phyloP scores from a whole-genome alignment of 805 yeast species.

The Wickerhamomyces ciferrii region DNA sequence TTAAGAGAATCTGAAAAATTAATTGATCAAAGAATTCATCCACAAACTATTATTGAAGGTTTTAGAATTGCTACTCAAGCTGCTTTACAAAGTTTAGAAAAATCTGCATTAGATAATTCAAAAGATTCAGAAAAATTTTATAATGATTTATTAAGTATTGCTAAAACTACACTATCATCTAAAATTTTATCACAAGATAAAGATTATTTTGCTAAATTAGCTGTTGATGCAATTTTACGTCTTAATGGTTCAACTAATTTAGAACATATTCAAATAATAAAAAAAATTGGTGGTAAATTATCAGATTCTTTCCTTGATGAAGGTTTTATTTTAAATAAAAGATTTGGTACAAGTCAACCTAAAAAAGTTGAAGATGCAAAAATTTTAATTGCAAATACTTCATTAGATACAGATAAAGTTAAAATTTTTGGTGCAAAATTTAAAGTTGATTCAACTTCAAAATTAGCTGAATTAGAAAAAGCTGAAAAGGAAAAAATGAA shows the following conservation, averaged over 20 bases:
- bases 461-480: slow-evolving; percentile 86
- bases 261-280: slow-evolving; percentile 90
- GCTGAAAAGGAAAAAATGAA: slow-evolving; percentile 95
- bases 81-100: slow-evolving; percentile 78
- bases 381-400: slow-evolving; percentile 90
- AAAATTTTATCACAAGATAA: slow-evolving; percentile 95
- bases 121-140: slow-evolving; percentile 62
- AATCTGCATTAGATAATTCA: slow-evolving; percentile 76
- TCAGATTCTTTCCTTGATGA: slow-evolving; percentile 92
- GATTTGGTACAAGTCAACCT: slow-evolving; percentile 93
- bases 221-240: slow-evolving; percentile 93
- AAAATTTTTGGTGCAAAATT: slow-evolving; percentile 97
- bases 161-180: slow-evolving; percentile 89
- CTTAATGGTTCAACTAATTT: slow-evolving; percentile 82
- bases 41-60: slow-evolving; percentile 96
- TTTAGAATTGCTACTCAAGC: slow-evolving; percentile 82
- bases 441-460: slow-evolving; percentile 91
- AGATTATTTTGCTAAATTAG: slow-evolving; percentile 80
- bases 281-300: slow-evolving; percentile 89
- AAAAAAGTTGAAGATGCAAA: slow-evolving; percentile 77
- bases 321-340: slow-evolving; percentile 89
- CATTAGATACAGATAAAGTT: slow-evolving; percentile 96
- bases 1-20: slow-evolving; percentile 92
- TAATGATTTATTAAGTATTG: slow-evolving; percentile 76
- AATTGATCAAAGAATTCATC: slow-evolving; percentile 90